Conservation (phyloP, 768 basidiomycete genomes). For the Auricularia cornea region DNA sequence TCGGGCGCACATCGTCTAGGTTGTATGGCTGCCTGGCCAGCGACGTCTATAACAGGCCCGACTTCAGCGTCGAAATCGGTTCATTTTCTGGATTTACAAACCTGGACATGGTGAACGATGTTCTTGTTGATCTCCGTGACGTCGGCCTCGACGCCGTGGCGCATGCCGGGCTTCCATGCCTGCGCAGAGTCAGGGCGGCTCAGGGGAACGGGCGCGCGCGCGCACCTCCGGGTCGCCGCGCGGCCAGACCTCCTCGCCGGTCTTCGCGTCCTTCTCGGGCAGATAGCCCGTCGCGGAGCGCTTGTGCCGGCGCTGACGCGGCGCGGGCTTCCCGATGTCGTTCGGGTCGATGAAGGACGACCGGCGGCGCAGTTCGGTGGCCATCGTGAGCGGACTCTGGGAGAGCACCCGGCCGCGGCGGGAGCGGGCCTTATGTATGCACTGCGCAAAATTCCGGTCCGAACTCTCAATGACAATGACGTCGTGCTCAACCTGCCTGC, state of each 20-base stretch:
- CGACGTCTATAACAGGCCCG: constrained; percentile 49
- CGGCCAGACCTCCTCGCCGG: constrained; percentile 81
- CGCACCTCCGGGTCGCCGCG: constrained; percentile 54
- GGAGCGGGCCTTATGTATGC: too few relatives aligned
- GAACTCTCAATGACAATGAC: too few relatives aligned
- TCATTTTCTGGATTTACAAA: not conserved
- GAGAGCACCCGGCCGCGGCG: too few relatives aligned
- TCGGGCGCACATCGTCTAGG: constrained; percentile 47
- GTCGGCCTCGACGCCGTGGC: constrained; percentile 49
- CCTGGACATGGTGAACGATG: constrained; percentile 72
- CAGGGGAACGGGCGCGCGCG: not conserved
- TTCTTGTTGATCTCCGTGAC: constrained; percentile 58
- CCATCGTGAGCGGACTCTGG: not conserved
- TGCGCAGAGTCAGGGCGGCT: not conserved
- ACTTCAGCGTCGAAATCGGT: too few relatives aligned
- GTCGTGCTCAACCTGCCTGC: too few relatives aligned
- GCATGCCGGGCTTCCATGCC: constrained; percentile 58
- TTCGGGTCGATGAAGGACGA: constrained; percentile 55
- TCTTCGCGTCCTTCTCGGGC: constrained; percentile 59
- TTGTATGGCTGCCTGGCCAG: constrained; percentile 89
- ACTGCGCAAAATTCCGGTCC: too few relatives aligned
- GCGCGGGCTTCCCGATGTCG: constrained; percentile 53
- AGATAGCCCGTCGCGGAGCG: constrained; percentile 60
- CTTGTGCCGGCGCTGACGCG: constrained; percentile 47
- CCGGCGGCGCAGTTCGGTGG: not conserved